Percentiles rank a stretch among this genome's conserved stretches.
These are phyloP conservation scores for Acanthamoeba sp. DNA, from an alignment of 208 protist genomes.

Conservation along the genomic window DNA sequence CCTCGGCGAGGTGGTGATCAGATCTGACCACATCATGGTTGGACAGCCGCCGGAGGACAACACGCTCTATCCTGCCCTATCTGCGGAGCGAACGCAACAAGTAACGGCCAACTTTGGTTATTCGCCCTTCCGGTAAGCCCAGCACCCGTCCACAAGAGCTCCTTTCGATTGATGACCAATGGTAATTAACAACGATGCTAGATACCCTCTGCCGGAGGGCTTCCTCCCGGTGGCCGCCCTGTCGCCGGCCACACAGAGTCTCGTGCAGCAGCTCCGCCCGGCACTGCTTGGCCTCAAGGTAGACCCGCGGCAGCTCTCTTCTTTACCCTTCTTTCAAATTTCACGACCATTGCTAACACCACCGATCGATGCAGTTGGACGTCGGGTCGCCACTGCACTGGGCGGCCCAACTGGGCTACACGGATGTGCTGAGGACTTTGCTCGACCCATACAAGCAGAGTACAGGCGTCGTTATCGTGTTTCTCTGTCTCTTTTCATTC, in stretches of 20 bases:
- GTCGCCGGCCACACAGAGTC: neutral
- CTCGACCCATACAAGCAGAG: neutral
- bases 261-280: neutral
- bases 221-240: neutral
- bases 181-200: too few species aligned
- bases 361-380: neutral
- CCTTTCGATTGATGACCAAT: too few species aligned
- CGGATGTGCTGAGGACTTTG: neutral
- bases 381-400: neutral
- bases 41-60: neutral
- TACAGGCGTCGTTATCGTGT: neutral
- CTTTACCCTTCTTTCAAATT: too few species aligned
- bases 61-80: neutral
- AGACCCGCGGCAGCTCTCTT: too few species aligned
- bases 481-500: neutral
- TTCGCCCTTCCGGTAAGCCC: neutral
- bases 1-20: too few species aligned
- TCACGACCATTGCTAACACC: too few species aligned
- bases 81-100: neutral
- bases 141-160: too few species aligned
- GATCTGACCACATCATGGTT: neutral
- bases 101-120: neutral
- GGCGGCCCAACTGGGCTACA: neutral
- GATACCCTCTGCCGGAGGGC: neutral
- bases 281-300: neutral